Evolutionary conservation across 768 basidiomycete species (phyloP).

Genomic region (Tubosaeta sp.): DNA sequence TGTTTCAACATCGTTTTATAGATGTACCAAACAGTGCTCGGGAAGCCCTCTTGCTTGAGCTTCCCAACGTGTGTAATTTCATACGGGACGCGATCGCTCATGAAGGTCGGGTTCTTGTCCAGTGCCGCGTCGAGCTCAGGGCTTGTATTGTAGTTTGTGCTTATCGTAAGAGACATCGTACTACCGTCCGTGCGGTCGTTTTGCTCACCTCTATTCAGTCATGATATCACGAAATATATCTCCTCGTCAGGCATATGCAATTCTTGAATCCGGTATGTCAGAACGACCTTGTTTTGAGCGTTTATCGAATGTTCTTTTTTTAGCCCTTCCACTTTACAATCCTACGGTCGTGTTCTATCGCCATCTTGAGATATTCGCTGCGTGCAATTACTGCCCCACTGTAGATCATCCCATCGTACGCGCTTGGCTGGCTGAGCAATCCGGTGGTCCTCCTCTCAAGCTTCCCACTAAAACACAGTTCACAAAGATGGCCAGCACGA

Average conservation of each 20-base stretch:
- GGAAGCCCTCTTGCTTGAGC: constrained; percentile 40
- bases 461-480: constrained; percentile 11
- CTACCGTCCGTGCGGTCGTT: not conserved
- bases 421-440: constrained; percentile 35
- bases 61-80: constrained; percentile 45
- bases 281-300: not conserved
- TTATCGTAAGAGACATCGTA: constrained; percentile 38
- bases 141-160: constrained; percentile 52
- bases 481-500: constrained; percentile 1
- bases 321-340: constrained; percentile 54
- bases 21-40: constrained; percentile 36
- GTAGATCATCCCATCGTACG: constrained; percentile 37
- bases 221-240: constrained; percentile 41
- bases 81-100: constrained; percentile 38
- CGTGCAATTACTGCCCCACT: constrained; percentile 39
- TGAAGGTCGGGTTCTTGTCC: constrained; percentile 49
- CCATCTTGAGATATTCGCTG: constrained; percentile 44
- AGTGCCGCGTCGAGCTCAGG: constrained; percentile 49
- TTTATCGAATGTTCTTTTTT: not conserved
- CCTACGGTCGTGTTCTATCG: constrained; percentile 43
- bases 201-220: constrained; percentile 32
- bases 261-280: constrained; percentile 42
- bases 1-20: constrained; percentile 40
- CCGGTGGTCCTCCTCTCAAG: constrained; percentile 13
- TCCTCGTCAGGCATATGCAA: constrained; percentile 35